Evolutionary conservation across 148 eudicot species (phyloP).

Genomic region (Rhododendron henanense): DNA sequence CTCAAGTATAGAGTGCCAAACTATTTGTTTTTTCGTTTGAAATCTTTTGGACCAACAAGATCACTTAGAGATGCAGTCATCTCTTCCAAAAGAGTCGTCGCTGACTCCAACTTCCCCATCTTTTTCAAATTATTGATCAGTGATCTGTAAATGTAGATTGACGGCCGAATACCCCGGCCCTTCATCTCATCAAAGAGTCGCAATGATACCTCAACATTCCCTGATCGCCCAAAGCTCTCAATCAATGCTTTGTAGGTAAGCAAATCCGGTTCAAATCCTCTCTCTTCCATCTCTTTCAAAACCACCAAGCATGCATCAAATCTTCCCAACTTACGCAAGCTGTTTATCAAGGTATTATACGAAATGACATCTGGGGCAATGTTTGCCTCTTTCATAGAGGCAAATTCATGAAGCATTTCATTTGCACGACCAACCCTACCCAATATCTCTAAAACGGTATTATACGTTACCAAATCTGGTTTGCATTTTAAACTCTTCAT

Average conservation of each 20-base stretch:
- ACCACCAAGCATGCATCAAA: conserved; percentile 41
- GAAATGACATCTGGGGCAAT: conserved; percentile 65
- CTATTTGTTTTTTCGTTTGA: conserved; percentile 39
- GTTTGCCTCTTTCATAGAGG: conserved; percentile 51
- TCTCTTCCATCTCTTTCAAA: conserved; percentile 56
- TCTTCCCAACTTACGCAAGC: conserved; percentile 63
- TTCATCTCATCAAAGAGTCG: conserved; percentile 72
- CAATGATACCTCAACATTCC: conserved; percentile 60
- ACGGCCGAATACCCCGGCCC: conserved; percentile 43
- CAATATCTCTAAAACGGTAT: conserved; percentile 63
- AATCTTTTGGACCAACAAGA: conserved; percentile 72
- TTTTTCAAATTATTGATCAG: conserved; percentile 55
- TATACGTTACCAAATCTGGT: conserved; percentile 79
- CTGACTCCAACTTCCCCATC: conserved; percentile 58
- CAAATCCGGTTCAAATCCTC: conserved; percentile 62
- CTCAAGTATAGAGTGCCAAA: neutral
- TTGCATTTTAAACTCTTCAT: conserved; percentile 47
- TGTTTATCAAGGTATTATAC: conserved; percentile 69
- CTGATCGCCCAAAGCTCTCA: conserved; percentile 74
- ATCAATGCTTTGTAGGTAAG: conserved; percentile 72
- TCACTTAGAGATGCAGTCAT: conserved; percentile 46
- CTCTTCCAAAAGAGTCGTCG: conserved; percentile 50
- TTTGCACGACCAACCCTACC: conserved; percentile 60
- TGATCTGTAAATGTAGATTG: conserved; percentile 70
- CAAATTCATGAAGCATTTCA: conserved; percentile 72